phyloP scores from a whole-genome alignment of 2,329 filamentous ascomycete species.

The Ophioceras dolichostomum region DNA sequence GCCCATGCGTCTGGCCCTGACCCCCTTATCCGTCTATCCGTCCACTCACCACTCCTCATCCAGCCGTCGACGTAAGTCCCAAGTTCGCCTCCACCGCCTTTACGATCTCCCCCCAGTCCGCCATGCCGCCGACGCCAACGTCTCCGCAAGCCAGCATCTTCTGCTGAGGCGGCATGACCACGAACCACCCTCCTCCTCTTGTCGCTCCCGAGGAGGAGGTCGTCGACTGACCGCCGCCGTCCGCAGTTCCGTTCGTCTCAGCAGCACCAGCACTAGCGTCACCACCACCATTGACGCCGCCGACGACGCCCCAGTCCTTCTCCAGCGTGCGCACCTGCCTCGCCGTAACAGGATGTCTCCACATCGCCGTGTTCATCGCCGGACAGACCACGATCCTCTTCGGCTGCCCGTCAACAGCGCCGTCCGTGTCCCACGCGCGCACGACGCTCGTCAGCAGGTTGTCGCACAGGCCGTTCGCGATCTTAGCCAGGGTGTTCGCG shows the following conservation, averaged over 20 bases:
- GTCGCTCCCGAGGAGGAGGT: background rate
- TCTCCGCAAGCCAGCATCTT: slow-evolving; percentile 81
- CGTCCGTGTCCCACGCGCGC: slow-evolving; percentile 78
- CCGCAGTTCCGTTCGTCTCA: slow-evolving; percentile 7
- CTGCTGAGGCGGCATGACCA: slow-evolving; percentile 59
- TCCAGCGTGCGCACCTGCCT: slow-evolving; percentile 58
- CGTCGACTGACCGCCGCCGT: no score
- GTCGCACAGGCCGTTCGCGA: slow-evolving; percentile 57
- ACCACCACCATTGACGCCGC: background rate
- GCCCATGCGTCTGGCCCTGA: no score
- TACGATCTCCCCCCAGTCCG: slow-evolving; percentile 67
- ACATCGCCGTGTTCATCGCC: slow-evolving; percentile 86
- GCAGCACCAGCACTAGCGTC: background rate
- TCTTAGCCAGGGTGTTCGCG: slow-evolving; percentile 78
- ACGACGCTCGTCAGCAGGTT: slow-evolving; percentile 63
- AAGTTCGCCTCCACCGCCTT: slow-evolving; percentile 44
- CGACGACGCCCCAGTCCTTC: slow-evolving; percentile 57
- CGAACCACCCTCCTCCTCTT: slow-evolving; percentile 42
- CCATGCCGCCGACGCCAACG: slow-evolving; percentile 72
- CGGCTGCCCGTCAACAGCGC: slow-evolving; percentile 41
- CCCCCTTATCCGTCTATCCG: no score
- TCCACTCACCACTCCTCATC: no score
- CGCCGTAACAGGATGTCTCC: slow-evolving; percentile 68
- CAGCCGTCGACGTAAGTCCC: no score
- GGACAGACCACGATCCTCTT: slow-evolving; percentile 61